Conservation (phyloP, 345 rosid species). For the Pugionium cornutum region DNA sequence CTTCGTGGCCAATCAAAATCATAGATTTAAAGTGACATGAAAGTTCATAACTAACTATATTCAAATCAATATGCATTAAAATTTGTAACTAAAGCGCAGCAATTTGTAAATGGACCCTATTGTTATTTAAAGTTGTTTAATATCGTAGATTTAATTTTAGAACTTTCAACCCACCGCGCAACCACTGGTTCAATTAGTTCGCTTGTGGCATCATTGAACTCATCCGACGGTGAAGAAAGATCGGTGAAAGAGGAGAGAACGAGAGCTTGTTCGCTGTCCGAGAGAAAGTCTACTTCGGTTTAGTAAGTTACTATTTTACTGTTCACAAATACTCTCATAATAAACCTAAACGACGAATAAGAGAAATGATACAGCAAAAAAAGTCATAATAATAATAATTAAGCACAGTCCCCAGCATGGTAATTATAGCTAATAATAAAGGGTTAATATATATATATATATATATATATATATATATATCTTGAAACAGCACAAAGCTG, state of each 20-base stretch:
- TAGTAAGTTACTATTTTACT: neutral
- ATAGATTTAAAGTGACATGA: slow-evolving; percentile 18
- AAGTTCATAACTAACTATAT: slow-evolving; percentile 29
- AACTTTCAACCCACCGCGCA: slow-evolving; percentile 15
- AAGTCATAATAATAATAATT: too few species aligned
- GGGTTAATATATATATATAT: slow-evolving; percentile 17
- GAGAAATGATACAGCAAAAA: too few species aligned
- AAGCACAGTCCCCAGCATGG: neutral
- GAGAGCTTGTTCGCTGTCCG: too few species aligned
- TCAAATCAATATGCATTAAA: slow-evolving; percentile 18
- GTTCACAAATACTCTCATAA: neutral
- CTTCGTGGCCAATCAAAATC: slow-evolving; percentile 32
- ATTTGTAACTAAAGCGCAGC: slow-evolving; percentile 31
- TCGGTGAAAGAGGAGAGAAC: too few species aligned
- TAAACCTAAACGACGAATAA: too few species aligned
- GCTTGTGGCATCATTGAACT: too few species aligned
- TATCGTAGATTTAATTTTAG: neutral
- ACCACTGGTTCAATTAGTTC: neutral
- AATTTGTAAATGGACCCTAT: slow-evolving; percentile 29
- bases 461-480: too few species aligned
- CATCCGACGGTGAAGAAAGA: too few species aligned
- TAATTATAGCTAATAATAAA: slow-evolving; percentile 20
- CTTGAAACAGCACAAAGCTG: slow-evolving; percentile 42
- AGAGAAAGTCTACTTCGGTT: neutral
- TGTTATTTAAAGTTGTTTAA: slow-evolving; percentile 22